Evolutionary conservation across 768 basidiomycete species (phyloP), one percentile per base, ranked within the genome.

Genomic region (Lentinula detonsa): DNA sequence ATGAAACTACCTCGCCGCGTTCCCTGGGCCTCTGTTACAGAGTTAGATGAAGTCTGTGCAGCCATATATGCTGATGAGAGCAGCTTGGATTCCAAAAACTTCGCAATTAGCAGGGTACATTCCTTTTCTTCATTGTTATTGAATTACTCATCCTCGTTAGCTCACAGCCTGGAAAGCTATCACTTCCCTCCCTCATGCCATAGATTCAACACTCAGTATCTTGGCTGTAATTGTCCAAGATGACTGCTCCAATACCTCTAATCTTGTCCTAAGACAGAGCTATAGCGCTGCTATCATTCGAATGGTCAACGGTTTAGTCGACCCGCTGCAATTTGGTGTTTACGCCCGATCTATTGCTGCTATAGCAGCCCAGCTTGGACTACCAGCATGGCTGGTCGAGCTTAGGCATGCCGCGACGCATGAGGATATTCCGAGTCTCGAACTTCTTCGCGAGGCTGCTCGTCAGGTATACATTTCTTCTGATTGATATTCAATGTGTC

Each of bases 351-450:
- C 97, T 2, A 98, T 98, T 65, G 85, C 90, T 0, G 85, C 89
- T 43, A 91, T 99, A 63, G 94, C 96, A 1, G 77, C 80, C 3
- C 91, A 95, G 67, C 81, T 99, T 10, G 88, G 89, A 0, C 77
- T 99, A 1, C 96, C 97, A 0, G 74, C 80, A 0, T 95, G 91
- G 88, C 78, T 98, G 9, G 95, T 99, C 11, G 93, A 96, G 65
- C 78, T 98, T 10, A 81, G 97, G 43, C 97, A 98, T 75, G 92
- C 93, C 31, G 92, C 93, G 11, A 99, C 97, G 1, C 97, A 98
- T 68, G 96, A 98, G 68, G 93, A 96, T 62, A 75, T 98, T 11
- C 97, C 96, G 0, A 88, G 88, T 64, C 76, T 98, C 9, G 85
- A 87, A 57, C 72, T 95, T 4, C 78, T 97, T 16, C 82, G 89